Evolutionary conservation across 495 filamentous ascomycete species (phyloP).

Genomic region (Sporormia fimetaria): DNA sequence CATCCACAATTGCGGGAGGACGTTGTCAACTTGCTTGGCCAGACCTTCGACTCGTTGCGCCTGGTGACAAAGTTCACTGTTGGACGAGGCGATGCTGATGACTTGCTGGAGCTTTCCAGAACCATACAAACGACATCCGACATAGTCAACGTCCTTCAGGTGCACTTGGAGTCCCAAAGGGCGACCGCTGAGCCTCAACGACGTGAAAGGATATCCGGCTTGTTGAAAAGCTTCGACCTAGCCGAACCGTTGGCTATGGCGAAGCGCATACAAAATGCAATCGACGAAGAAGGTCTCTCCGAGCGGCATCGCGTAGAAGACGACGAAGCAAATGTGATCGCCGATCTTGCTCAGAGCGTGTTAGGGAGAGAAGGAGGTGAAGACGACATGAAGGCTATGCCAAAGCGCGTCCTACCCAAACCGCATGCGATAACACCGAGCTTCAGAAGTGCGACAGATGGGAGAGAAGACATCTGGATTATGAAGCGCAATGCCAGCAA

Average conservation of each 20-base stretch:
- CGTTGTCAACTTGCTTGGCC: slow-evolving; percentile 54
- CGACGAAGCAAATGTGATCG: slow-evolving; percentile 52
- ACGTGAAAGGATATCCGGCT: slow-evolving; percentile 34
- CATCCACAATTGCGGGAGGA: slow-evolving; percentile 53
- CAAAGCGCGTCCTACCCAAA: slow-evolving; percentile 20
- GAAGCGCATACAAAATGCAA: slow-evolving; percentile 56
- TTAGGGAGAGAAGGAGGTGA: slow-evolving; percentile 46
- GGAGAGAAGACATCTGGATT: slow-evolving; percentile 62
- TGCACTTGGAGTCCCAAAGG: slow-evolving; percentile 18
- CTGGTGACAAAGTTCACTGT: slow-evolving; percentile 88
- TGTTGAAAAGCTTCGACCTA: slow-evolving; percentile 55
- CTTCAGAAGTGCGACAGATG: slow-evolving; percentile 17
- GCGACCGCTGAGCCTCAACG: slow-evolving; percentile 26
- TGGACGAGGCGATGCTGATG: slow-evolving; percentile 87
- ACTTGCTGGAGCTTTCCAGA: slow-evolving; percentile 67
- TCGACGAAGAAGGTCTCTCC: slow-evolving; percentile 86
- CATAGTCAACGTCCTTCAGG: slow-evolving; percentile 43
- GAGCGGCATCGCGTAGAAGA: slow-evolving; percentile 68
- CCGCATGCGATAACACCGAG: slow-evolving; percentile 13
- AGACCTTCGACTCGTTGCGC: slow-evolving; percentile 75
- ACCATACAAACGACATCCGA: slow-evolving; percentile 70
- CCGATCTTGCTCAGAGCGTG: slow-evolving; percentile 56
- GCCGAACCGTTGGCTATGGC: slow-evolving; percentile 59
- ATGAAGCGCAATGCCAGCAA: slow-evolving; percentile 66
- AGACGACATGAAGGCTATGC: slow-evolving; percentile 31